Evolutionary conservation across 2,329 filamentous ascomycete genomes (phyloP), one percentile per base, ranked within the genome.

Genomic region (Aspergillus awamori): DNA sequence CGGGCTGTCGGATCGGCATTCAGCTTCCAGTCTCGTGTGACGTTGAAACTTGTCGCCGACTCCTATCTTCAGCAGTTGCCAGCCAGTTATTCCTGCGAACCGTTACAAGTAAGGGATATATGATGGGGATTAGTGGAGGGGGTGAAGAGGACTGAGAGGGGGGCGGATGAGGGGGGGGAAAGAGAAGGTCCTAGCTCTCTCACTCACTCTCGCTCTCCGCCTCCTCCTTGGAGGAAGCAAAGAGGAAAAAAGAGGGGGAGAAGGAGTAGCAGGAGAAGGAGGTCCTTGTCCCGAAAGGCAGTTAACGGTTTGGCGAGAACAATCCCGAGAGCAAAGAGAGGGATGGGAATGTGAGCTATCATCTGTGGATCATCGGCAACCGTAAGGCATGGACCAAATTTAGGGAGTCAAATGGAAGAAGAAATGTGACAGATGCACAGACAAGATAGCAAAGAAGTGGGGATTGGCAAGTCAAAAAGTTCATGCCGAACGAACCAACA

Each of bases 381-480:
- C 38, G 26, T 60, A 52, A 47, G 52, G 58, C 45, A 51, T 45
- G 52, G 49, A 58, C 28, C 45, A 39, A 55, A 51, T 51, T 54
- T 47, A 52, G 28, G 28, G 24, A 55, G 38, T 36, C 24, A 38
- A 28, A 38, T 26, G 26, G 51, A 30, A 57, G 56, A 52, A 17
- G 51, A 22, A 61, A 63, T 65, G 64, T 66, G 65, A 66, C 64
- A 66, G 53, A 63, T 65, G 64, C 60, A 65, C 57, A 58, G 36
- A 43, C 58, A 48, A 52, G 33, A 36, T 36, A 36, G 33, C 33
- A 36, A 36, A 36, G 33, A 36, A 36, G 33, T 36, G 33, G 33
- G 33, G 33, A 36, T 36, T 36, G 33, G 33, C 33, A 36, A 36
- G 33, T 36, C 11, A 13, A 36, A 33, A 36, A 36, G 33, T 36